Base-by-base conservation (phyloP, 1,284 basidiomycete genomes). In the Marasmius tenuissimus region DNA sequence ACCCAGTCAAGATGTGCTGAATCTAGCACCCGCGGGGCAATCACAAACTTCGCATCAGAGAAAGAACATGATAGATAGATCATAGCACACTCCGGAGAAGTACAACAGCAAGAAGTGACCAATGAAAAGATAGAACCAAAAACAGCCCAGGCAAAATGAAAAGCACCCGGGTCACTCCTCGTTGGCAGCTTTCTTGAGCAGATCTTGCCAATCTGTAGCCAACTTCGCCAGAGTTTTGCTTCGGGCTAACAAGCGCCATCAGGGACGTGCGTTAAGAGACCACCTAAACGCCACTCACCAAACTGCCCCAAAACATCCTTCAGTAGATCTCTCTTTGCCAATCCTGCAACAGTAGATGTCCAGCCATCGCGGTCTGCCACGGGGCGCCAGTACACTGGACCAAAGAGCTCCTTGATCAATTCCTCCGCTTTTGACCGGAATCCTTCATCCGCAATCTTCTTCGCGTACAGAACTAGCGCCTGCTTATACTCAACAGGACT, bases 391-490 rank as follows among this genome's bases (percentile, higher is more conserved):
- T 92, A 95, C 51, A 94, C 76, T 0, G 94, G 94, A 8, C 95
- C 96, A 69, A 93, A 88, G 42, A 97, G 78, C 64, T 96, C 95
- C 71, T 84, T 88, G 54, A 96, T 84, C 58, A 98, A 75, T 73
- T 97, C 96, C 72, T 96, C 94, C 9, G 88, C 94, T 70, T 94
- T 93, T 35, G 80, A 89, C 63, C 86, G 80, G 73, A 94, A 94
- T 0, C 90, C 92, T 72, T 96, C 93, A 67, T 96, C 91, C 39
- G 88, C 92, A 52, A 97, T 80, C 74, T 85, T 88, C 78, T 86
- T 91, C 54, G 92, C 88, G 73, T 96, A 97, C 66, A 86, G 69
- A 60, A 88, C 68, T 67, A 97, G 71, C 61, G 86, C 87, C 68
- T 88, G 83, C 73, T 87, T 91, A 75, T 92, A 96, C 75, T 97